These are phyloP conservation scores for Cercophora samala DNA, from an alignment of 495 filamentous ascomycete species.

Conservation along the genomic window DNA sequence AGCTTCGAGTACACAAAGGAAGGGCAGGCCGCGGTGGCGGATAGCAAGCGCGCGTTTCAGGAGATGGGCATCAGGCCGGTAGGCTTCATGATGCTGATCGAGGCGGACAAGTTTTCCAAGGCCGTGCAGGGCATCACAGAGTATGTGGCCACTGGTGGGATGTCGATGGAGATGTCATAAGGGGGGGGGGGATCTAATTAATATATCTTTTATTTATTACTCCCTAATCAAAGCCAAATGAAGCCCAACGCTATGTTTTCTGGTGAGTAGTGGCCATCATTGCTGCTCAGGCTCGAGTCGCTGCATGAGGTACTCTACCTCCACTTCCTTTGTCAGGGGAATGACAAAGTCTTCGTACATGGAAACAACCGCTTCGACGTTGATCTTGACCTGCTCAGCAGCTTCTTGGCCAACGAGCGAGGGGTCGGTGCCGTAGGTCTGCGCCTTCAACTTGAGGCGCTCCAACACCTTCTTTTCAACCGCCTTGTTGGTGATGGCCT, in stretches of 20 bases:
- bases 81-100: slow-evolving; percentile 76
- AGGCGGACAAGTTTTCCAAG: slow-evolving; percentile 61
- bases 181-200: slow-evolving; percentile 8
- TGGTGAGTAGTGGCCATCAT: neutral
- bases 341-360: slow-evolving; percentile 98
- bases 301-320: slow-evolving; percentile 97
- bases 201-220: slow-evolving; percentile 9
- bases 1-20: slow-evolving; percentile 75
- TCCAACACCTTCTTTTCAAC: slow-evolving; percentile 93
- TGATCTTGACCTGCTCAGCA: slow-evolving; percentile 62
- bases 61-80: slow-evolving; percentile 83
- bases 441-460: slow-evolving; percentile 82
- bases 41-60: slow-evolving; percentile 91
- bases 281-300: slow-evolving; percentile 55
- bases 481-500: slow-evolving; percentile 81
- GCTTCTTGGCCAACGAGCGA: slow-evolving; percentile 28
- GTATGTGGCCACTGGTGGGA: slow-evolving; percentile 54
- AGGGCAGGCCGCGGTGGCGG: slow-evolving; percentile 67
- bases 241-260: neutral
- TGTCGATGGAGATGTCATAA: slow-evolving; percentile 20
- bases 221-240: neutral
- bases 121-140: slow-evolving; percentile 69
- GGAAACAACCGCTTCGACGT: slow-evolving; percentile 84
- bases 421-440: slow-evolving; percentile 92
- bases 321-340: slow-evolving; percentile 92